Conservation (phyloP, 371 early-diverging fungal species). For the Saksenaea vasiformis region DNA sequence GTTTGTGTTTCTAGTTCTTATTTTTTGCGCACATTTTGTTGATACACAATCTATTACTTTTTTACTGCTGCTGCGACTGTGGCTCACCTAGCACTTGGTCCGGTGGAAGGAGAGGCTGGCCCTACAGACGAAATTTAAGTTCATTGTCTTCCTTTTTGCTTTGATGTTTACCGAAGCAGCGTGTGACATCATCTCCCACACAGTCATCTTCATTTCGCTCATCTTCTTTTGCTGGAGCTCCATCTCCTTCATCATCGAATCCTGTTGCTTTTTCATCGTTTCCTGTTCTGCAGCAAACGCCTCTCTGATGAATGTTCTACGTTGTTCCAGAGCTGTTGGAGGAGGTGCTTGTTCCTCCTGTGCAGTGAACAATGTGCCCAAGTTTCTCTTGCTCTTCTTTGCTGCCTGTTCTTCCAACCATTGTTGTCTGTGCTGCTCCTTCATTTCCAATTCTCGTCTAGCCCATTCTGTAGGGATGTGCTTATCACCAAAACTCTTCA, state of each 20-base stretch:
- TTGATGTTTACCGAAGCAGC: conserved; percentile 28
- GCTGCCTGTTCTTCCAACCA: conserved; percentile 72
- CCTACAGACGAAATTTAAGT: not conserved
- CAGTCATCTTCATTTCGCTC: conserved; percentile 66
- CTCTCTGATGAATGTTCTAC: conserved; percentile 55
- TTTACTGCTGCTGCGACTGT: conserved; percentile 3
- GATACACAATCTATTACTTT: not conserved
- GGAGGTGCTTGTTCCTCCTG: conserved; percentile 39
- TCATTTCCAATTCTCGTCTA: conserved; percentile 68
- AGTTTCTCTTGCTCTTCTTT: conserved; percentile 37
- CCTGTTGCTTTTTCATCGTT: conserved; percentile 53
- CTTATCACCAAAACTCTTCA: conserved; percentile 64
- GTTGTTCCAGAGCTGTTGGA: conserved; percentile 50
- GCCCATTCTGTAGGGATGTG: conserved; percentile 71
- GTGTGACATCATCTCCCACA: conserved; percentile 63
- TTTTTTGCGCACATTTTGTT: not conserved
- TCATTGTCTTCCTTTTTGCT: not conserved
- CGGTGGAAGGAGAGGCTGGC: conserved; percentile 11
- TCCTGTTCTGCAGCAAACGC: conserved; percentile 52
- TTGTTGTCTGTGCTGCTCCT: conserved; percentile 56
- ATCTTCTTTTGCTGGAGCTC: conserved; percentile 46
- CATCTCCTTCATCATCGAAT: conserved; percentile 50
- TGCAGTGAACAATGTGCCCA: conserved; percentile 38
- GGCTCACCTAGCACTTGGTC: conserved; percentile 2
- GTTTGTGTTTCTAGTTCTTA: conserved; percentile 1